Base-by-base conservation (phyloP, 2,329 filamentous ascomycete species). In the Acarospora socialis region DNA sequence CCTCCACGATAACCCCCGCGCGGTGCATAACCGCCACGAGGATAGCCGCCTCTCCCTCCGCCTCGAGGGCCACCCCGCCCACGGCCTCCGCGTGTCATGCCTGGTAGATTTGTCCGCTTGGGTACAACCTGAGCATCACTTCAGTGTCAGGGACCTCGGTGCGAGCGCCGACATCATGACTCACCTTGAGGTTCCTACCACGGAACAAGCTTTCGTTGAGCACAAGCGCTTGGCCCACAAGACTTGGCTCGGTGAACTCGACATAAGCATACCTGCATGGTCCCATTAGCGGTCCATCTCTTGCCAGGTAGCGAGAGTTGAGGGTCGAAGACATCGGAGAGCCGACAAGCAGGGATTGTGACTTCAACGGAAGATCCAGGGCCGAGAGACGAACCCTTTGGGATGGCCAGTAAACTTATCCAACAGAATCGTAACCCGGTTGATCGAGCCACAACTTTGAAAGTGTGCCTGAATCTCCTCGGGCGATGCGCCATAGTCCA, bases 401-500 rank as follows among this genome's bases (percentile, higher is more conserved):
- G 90, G 90, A 65, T 95, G 86, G 42, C 90, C 90, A 7, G 86
- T 93, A 53, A 94, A 95, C 65, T 98, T 98, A 63, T 98, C 90
- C 46, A 98, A 64, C 46, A 98, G 65, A 45, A 98, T 98, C 1
- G 90, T 98, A 37, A 98, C 90, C 39, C 90, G 79, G 59, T 98
- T 98, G 66, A 98, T 98, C 45, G 81, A 83, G 38, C 90, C 90
- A 49, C 84, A 92, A 65, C 77, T 92, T 65, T 93, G 84, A 63
- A 98, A 98, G 53, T 98, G 90, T 37, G 84, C 82, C 64, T 98
- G 90, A 37, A 98, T 90, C 63, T 98, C 90, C 60, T 98, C 90
- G 2, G 90, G 90, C 17, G 84, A 92, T 14, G 87, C 86, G 40
- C 82, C 86, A 58, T 98, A 98, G 60, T 98, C 90, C 44, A 98